These are phyloP conservation scores for Phytophthora fragariae DNA, from an alignment of 352 stramenopile species.

Conservation along the genomic window DNA sequence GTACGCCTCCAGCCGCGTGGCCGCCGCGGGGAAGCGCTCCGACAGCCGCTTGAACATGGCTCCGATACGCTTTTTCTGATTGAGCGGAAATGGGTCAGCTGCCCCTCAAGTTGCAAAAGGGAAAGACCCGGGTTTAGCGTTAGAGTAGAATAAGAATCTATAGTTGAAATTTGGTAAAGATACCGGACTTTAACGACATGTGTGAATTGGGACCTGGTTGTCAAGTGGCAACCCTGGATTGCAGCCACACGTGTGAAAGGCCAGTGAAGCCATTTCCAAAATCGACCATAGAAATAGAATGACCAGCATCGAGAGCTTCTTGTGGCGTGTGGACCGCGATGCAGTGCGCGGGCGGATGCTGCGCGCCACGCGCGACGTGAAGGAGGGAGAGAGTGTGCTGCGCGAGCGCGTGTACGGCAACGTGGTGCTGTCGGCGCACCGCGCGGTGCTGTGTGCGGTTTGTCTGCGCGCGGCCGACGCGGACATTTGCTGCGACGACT, in stretches of 20 bases:
- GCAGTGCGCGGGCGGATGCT: slow-evolving; percentile 40
- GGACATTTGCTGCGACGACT: slow-evolving; percentile 65
- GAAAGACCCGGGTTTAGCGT: too few relatives aligned
- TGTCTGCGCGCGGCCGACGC: slow-evolving; percentile 50
- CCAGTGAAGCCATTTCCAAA: slow-evolving; percentile 22
- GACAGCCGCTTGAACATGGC: slow-evolving; percentile 84
- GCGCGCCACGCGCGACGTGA: slow-evolving; percentile 32
- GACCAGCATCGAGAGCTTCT: slow-evolving; percentile 13
- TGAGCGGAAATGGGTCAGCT: not conserved
- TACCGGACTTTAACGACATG: not conserved
- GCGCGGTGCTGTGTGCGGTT: slow-evolving; percentile 46
- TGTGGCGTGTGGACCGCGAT: slow-evolving; percentile 47
- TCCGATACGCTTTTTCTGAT: not conserved
- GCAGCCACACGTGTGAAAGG: not conserved
- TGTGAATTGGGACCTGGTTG: not conserved
- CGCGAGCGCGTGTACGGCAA: slow-evolving; percentile 45
- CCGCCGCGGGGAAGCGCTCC: slow-evolving; percentile 76
- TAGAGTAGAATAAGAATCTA: too few relatives aligned
- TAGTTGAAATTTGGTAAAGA: too few relatives aligned
- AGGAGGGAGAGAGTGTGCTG: slow-evolving; percentile 42
- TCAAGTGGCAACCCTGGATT: not conserved
- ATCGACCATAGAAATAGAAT: too few relatives aligned
- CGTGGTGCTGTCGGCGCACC: slow-evolving; percentile 44
- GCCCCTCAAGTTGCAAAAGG: not conserved
- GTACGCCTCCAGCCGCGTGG: slow-evolving; percentile 75